Conservation (phyloP, 106 monocot species). For the Apostasia ramifera region DNA sequence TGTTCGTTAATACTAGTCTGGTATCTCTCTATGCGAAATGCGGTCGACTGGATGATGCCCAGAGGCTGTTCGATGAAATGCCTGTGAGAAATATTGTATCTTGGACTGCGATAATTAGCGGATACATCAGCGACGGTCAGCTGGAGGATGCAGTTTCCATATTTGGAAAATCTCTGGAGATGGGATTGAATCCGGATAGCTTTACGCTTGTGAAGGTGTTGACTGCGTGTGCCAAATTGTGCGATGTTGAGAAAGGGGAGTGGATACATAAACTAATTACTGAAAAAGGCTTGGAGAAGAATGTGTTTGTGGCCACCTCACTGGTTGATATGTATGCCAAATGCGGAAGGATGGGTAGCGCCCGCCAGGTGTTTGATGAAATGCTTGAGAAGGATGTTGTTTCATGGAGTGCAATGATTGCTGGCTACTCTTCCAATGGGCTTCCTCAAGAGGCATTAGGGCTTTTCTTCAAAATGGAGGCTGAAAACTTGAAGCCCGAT, state of each 20-base stretch:
- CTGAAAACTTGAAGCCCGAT: slow-evolving; percentile 41
- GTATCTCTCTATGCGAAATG: slow-evolving; percentile 54
- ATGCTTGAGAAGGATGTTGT: slow-evolving; percentile 64
- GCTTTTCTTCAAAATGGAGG: slow-evolving; percentile 53
- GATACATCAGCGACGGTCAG: slow-evolving; percentile 31
- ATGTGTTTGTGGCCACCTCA: slow-evolving; percentile 59
- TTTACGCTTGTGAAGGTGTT: slow-evolving; percentile 51
- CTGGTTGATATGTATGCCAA: slow-evolving; percentile 71
- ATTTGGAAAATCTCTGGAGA: slow-evolving; percentile 30
- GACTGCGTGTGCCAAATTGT: slow-evolving; percentile 37
- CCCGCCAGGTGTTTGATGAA: slow-evolving; percentile 44
- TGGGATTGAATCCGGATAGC: slow-evolving; percentile 50
- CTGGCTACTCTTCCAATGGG: slow-evolving; percentile 72
- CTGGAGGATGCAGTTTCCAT: slow-evolving; percentile 26
- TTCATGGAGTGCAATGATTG: slow-evolving; percentile 77
- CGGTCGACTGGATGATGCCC: slow-evolving; percentile 31
- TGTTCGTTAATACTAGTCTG: slow-evolving; percentile 45
- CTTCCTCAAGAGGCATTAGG: slow-evolving; percentile 53
- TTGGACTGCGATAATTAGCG: slow-evolving; percentile 65
- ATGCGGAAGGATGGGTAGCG: slow-evolving; percentile 58
- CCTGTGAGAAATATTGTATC: slow-evolving; percentile 36
- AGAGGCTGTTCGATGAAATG: slow-evolving; percentile 67
- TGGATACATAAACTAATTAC: slow-evolving; percentile 25
- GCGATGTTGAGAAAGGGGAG: slow-evolving; percentile 42
- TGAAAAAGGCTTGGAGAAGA: slow-evolving; percentile 28